Evolutionary conservation across 1,284 basidiomycete species (phyloP).

Genomic region (Kwoniella shivajii): DNA sequence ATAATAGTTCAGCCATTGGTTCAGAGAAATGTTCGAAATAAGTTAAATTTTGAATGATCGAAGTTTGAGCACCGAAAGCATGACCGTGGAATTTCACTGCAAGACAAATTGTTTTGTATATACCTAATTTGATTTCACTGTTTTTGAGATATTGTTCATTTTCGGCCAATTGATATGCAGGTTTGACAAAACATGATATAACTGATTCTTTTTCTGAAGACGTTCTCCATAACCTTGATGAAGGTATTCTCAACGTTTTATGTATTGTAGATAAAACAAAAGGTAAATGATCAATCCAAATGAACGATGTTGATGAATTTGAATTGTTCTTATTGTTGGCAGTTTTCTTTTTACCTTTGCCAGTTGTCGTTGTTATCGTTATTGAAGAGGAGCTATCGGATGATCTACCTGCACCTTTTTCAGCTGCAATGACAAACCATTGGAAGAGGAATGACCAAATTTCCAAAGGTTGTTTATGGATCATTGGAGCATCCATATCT

Average conservation of each 20-base stretch:
- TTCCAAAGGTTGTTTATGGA: constrained; percentile 75
- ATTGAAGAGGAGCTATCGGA: constrained; percentile 20
- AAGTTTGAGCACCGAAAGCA: constrained; percentile 78
- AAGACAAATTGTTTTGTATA: constrained; percentile 87
- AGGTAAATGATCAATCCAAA: constrained; percentile 77
- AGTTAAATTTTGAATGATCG: constrained; percentile 87
- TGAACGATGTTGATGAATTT: constrained; percentile 58
- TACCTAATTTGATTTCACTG: constrained; percentile 67
- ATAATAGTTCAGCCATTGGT: constrained; percentile 87
- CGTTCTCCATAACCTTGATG: constrained; percentile 82
- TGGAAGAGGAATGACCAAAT: constrained; percentile 83
- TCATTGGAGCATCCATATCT: constrained; percentile 68
- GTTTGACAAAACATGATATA: constrained; percentile 78
- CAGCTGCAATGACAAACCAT: constrained; percentile 79
- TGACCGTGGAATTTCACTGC: constrained; percentile 92
- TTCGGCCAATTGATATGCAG: constrained; percentile 83
- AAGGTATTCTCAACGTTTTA: constrained; percentile 72
- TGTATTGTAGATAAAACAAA: constrained; percentile 67
- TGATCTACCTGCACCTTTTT: constrained; percentile 65
- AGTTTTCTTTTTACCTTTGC: constrained; percentile 63
- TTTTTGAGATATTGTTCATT: constrained; percentile 83
- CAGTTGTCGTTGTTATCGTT: constrained; percentile 14
- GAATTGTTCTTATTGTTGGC: constrained; percentile 14
- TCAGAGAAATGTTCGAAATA: constrained; percentile 95
- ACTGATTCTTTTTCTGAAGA: constrained; percentile 80